Evolutionary conservation across 1,284 basidiomycete species (phyloP).

Genomic region (Trichosporon ovoides): DNA sequence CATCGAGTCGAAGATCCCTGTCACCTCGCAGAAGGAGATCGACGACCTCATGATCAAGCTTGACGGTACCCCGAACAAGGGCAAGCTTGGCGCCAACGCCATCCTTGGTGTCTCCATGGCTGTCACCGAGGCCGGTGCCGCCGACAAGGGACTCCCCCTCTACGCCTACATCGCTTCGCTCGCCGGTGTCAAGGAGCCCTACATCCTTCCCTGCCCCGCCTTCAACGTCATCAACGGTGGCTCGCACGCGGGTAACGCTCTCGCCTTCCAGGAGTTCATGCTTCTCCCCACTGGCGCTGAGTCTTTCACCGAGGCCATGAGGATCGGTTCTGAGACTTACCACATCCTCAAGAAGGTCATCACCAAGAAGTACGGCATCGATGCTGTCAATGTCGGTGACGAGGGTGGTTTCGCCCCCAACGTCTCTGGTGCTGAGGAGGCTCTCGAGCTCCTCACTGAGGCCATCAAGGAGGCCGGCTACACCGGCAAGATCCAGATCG

Average conservation of each 20-base stretch:
- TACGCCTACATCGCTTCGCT: slow-evolving; percentile 96
- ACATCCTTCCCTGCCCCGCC: slow-evolving; percentile 81
- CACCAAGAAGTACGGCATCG: slow-evolving; percentile 97
- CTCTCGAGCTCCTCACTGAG: slow-evolving; percentile 89
- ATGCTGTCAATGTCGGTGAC: slow-evolving; percentile 99
- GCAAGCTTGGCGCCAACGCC: slow-evolving; percentile 98
- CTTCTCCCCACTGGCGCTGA: slow-evolving; percentile 88
- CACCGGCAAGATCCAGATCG: slow-evolving; percentile 98
- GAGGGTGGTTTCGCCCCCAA: slow-evolving; percentile 99
- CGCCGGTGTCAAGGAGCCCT: slow-evolving; percentile 88
- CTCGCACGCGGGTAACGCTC: slow-evolving; percentile 98
- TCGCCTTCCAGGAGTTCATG: slow-evolving; percentile 99
- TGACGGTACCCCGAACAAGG: slow-evolving; percentile 97
- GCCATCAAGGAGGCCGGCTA: slow-evolving; percentile 98
- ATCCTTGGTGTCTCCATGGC: slow-evolving; percentile 99
- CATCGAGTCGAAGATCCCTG: slow-evolving; percentile 76
- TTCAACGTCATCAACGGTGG: slow-evolving; percentile 99
- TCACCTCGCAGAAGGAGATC: slow-evolving; percentile 91
- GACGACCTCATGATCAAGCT: slow-evolving; percentile 99
- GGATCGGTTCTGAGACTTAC: slow-evolving; percentile 97
- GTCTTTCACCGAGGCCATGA: slow-evolving; percentile 93
- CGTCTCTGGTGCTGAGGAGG: slow-evolving; percentile 93
- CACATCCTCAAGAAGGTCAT: slow-evolving; percentile 99
- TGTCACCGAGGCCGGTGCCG: slow-evolving; percentile 86
- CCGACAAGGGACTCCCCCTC: slow-evolving; percentile 86